phyloP scores from a whole-genome alignment of 768 basidiomycete genomes.

The Trametes villosa region DNA sequence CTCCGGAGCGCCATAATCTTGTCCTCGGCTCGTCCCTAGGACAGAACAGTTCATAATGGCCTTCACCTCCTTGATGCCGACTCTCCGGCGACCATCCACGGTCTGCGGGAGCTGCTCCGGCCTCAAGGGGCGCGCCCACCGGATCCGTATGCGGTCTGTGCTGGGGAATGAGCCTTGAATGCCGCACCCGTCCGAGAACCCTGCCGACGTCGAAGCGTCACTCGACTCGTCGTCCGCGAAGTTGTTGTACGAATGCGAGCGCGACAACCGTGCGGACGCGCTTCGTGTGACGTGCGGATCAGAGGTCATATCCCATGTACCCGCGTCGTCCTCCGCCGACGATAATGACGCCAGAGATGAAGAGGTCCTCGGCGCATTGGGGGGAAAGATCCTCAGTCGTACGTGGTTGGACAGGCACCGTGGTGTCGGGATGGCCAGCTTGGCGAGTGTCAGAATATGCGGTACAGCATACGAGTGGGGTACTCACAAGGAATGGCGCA shows the following conservation, averaged over 20 bases:
- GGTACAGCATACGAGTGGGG: background rate
- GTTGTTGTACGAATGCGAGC: constrained; percentile 64
- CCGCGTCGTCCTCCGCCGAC: constrained; percentile 70
- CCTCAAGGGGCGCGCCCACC: constrained; percentile 75
- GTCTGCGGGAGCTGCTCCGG: constrained; percentile 46
- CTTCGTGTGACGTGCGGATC: constrained; percentile 75
- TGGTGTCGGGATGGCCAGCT: constrained; percentile 80
- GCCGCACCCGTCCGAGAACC: constrained; percentile 61
- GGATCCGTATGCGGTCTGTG: constrained; percentile 72
- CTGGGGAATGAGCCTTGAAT: constrained; percentile 82
- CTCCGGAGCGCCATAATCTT: constrained; percentile 31
- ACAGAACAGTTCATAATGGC: constrained; percentile 69
- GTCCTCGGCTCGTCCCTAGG: constrained; percentile 47
- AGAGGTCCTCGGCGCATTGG: constrained; percentile 49
- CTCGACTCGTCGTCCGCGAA: constrained; percentile 86
- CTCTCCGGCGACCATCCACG: constrained; percentile 62
- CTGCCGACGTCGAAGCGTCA: constrained; percentile 62
- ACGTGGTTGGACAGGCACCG: constrained; percentile 79
- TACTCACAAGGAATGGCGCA: constrained; percentile 72
- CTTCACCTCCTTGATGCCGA: constrained; percentile 69
- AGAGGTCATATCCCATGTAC: constrained; percentile 74
- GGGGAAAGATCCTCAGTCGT: constrained; percentile 74
- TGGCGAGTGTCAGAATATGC: background rate
- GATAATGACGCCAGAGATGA: constrained; percentile 77
- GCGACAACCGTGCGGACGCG: constrained; percentile 49